A percentile compares a stretch with the other conserved stretches of the same genome.
Conservation (phyloP, 768 basidiomycete species). For the Leucocoprinus sp. region DNA sequence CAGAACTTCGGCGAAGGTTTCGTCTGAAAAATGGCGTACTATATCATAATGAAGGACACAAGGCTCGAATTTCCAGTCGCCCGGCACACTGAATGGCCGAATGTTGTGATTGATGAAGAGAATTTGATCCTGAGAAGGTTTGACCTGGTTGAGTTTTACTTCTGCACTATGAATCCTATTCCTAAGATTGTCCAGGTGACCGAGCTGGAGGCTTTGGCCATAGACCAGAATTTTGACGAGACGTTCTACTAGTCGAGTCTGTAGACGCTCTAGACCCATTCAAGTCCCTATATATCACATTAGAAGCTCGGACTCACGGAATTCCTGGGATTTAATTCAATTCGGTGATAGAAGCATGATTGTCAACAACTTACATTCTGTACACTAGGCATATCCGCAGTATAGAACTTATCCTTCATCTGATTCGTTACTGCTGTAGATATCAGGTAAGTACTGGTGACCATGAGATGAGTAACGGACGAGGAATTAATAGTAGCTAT, state of each 20-base stretch:
- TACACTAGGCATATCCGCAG: conserved; percentile 56
- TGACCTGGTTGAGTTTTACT: conserved; percentile 40
- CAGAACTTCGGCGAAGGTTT: not conserved
- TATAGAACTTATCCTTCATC: conserved; percentile 62
- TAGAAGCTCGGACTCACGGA: conserved; percentile 41
- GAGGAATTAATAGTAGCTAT: not conserved
- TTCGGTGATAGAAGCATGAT: not conserved
- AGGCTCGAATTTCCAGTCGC: conserved; percentile 70
- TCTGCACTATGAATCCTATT: conserved; percentile 39
- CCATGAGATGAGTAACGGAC: conserved; percentile 1
- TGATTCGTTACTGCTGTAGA: conserved; percentile 63
- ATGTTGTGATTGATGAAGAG: conserved; percentile 69
- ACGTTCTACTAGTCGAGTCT: conserved; percentile 50
- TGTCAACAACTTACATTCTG: conserved; percentile 52
- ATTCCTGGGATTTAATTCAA: conserved; percentile 38
- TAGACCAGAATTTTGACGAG: conserved; percentile 48
- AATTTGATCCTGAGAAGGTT: conserved; percentile 54
- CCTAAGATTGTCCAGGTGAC: conserved; percentile 54
- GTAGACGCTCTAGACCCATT: conserved; percentile 53
- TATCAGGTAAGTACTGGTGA: conserved; percentile 56
- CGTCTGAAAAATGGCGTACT: conserved; percentile 27
- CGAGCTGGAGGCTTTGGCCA: conserved; percentile 49
- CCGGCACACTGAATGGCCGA: conserved; percentile 53
- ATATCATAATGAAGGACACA: conserved; percentile 70
- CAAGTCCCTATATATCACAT: not conserved